Conservation (phyloP, 1,284 basidiomycete genomes). For the Ganoderma boninense region DNA sequence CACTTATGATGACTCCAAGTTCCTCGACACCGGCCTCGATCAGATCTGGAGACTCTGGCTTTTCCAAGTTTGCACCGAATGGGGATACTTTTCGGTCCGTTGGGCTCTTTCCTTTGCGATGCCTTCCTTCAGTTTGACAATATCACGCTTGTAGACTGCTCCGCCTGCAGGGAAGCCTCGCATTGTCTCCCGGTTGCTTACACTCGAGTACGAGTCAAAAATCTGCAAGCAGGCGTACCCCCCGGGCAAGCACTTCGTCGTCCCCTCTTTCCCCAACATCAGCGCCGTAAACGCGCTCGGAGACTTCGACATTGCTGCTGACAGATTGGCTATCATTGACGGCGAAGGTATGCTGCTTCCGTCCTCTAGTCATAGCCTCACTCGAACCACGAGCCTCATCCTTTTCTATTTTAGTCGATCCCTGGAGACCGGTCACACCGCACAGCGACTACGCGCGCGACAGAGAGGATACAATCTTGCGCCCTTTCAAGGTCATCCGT, state of each 20-base stretch:
- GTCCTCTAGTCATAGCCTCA: not conserved
- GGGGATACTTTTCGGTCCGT: constrained; percentile 88
- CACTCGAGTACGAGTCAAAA: constrained; percentile 81
- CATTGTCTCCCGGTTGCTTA: constrained; percentile 79
- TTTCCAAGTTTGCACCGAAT: constrained; percentile 94
- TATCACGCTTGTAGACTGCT: constrained; percentile 57
- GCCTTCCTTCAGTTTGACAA: not conserved
- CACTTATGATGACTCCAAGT: constrained; percentile 75
- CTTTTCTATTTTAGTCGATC: constrained; percentile 69
- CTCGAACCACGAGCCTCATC: not conserved
- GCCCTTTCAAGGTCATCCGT: constrained; percentile 92
- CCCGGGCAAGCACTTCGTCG: constrained; percentile 76
- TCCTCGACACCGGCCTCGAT: constrained; percentile 65
- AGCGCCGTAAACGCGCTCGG: constrained; percentile 83
- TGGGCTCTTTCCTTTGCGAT: not conserved
- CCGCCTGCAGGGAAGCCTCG: constrained; percentile 72
- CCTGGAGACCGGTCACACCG: constrained; percentile 90
- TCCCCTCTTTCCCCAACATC: constrained; percentile 81
- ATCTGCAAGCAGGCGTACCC: constrained; percentile 89
- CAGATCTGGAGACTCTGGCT: constrained; percentile 88
- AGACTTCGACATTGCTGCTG: constrained; percentile 77
- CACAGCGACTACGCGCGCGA: constrained; percentile 81
- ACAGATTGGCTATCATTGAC: constrained; percentile 88
- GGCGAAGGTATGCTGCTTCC: constrained; percentile 64
- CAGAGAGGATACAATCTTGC: constrained; percentile 74